Evolutionary conservation across 2,329 filamentous ascomycete species (phyloP).

Genomic region (Onygena corvina): DNA sequence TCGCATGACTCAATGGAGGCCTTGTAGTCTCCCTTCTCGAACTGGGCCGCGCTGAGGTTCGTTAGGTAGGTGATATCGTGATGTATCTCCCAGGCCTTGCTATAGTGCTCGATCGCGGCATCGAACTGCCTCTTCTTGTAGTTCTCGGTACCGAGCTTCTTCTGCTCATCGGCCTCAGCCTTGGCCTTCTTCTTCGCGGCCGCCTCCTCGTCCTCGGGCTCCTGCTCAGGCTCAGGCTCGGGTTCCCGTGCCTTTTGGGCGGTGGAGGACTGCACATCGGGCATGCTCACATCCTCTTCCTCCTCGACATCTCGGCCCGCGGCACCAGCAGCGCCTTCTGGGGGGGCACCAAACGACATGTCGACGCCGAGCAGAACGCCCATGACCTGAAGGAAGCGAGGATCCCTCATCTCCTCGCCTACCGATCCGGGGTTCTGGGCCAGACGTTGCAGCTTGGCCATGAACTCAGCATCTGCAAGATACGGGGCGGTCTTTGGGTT

Average conservation of each 20-base stretch:
- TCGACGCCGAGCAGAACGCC: slow-evolving; percentile 89
- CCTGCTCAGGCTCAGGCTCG: slow-evolving; percentile 44
- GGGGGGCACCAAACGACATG: slow-evolving; percentile 57
- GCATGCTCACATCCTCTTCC: slow-evolving; percentile 67
- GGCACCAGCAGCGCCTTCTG: slow-evolving; percentile 35
- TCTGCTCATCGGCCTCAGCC: slow-evolving; percentile 85
- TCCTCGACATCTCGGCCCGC: slow-evolving; percentile 36
- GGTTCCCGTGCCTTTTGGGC: slow-evolving; percentile 30
- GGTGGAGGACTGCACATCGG: slow-evolving; percentile 47
- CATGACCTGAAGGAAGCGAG: slow-evolving; percentile 84
- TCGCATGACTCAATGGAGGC: slow-evolving; percentile 76
- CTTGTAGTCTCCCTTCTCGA: slow-evolving; percentile 90
- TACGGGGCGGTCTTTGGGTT: slow-evolving; percentile 86
- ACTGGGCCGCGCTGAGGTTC: slow-evolving; percentile 86
- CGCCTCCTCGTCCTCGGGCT: slow-evolving; percentile 69
- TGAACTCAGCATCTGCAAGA: slow-evolving; percentile 74
- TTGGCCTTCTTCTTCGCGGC: slow-evolving; percentile 79
- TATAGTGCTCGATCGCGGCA: slow-evolving; percentile 85
- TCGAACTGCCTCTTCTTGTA: slow-evolving; percentile 99
- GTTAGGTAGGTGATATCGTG: slow-evolving; percentile 98
- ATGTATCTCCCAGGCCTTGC: slow-evolving; percentile 82
- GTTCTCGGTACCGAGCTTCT: slow-evolving; percentile 80
- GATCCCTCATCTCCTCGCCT: slow-evolving; percentile 73
- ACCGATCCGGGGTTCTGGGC: slow-evolving; percentile 69
- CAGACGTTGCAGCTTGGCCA: slow-evolving; percentile 74